Evolutionary conservation across 768 basidiomycete species (phyloP), one percentile per base, ranked within the genome.

Genomic region (Boletus subcaerulescens): DNA sequence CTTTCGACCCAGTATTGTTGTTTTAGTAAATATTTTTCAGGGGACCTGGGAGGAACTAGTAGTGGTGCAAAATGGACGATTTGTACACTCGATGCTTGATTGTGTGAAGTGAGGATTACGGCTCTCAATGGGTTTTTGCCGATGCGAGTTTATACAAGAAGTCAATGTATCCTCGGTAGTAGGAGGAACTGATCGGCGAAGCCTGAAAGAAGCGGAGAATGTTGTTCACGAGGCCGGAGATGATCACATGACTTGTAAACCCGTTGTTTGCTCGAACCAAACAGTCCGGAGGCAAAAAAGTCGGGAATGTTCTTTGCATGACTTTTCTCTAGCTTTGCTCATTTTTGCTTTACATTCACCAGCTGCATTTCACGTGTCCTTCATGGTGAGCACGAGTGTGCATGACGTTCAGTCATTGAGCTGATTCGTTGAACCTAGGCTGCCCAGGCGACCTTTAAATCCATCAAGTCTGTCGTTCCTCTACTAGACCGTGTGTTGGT

Each of bases 401-500:
- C 44, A 43, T 13, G 50, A 18, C 3, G 33, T 29, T 15, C n/a
- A 26, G 32, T 38, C 15, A 9, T 35, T 24, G 2, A 13, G 38
- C 42, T 66, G 31, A 64, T 44, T 22, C 17, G 14, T 5, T 40
- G 50, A 7, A 31, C n/a, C 45, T 50, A 91, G 87, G 89, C 89
- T 76, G 76, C 89, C 58, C 89, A 91, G 75, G 89, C 92, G 61
- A 96, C 94, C 24, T 93, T 98, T 87, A 97, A 92, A 76, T 87
- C 86, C 61, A 98, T 98, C 83, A 91, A 83, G 77, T 79, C 94
- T 54, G 71, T 98, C 62, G 75, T 91, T 60, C 96, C 96, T 57
- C 84, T 98, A 48, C 78, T 98, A 52, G 96, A 98, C 86, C 91
- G 96, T 60, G 91, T 98, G 59, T 81, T 98, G 61, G 94, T 98